These are phyloP conservation scores for Colletotrichum sp. DNA, from an alignment of 2,329 filamentous ascomycete species.

Conservation along the genomic window DNA sequence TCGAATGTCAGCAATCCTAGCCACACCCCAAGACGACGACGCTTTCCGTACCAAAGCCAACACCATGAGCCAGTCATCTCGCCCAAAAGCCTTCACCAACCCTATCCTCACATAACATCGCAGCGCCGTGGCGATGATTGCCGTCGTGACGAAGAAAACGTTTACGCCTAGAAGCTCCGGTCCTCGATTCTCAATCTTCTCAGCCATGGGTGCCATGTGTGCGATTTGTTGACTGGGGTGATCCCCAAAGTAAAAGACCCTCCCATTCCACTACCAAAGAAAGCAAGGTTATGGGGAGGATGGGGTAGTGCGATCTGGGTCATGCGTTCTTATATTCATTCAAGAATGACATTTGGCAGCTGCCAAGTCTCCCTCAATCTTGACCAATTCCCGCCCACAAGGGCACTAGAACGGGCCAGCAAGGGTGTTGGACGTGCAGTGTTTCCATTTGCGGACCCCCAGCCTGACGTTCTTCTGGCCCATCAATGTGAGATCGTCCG, in stretches of 20 bases:
- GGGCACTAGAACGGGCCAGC: neutral
- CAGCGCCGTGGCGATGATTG: constrained; percentile 32
- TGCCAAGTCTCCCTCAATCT: neutral
- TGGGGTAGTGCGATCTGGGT: neutral
- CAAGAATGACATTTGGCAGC: neutral
- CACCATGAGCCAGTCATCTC: constrained; percentile 45
- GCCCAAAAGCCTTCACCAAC: constrained; percentile 42
- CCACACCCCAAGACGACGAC: accelerated
- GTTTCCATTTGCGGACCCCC: neutral
- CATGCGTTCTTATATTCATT: neutral
- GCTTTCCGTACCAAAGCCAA: constrained; percentile 33
- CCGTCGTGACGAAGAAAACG: constrained; percentile 30
- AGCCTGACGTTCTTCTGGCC: neutral
- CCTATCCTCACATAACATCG: constrained; percentile 37
- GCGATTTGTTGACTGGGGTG: neutral
- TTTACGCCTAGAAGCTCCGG: constrained; percentile 38
- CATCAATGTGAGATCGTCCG: neutral
- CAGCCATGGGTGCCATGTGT: constrained; percentile 7
- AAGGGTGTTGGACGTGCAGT: neutral
- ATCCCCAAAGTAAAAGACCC: neutral
- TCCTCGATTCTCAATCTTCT: constrained; percentile 36
- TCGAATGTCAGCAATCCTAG: neutral
- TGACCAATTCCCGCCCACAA: neutral
- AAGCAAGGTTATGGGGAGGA: neutral
- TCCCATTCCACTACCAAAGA: constrained; percentile 1